Conservation (phyloP, 2,329 filamentous ascomycete genomes). For the Lecanosticta acicola region DNA sequence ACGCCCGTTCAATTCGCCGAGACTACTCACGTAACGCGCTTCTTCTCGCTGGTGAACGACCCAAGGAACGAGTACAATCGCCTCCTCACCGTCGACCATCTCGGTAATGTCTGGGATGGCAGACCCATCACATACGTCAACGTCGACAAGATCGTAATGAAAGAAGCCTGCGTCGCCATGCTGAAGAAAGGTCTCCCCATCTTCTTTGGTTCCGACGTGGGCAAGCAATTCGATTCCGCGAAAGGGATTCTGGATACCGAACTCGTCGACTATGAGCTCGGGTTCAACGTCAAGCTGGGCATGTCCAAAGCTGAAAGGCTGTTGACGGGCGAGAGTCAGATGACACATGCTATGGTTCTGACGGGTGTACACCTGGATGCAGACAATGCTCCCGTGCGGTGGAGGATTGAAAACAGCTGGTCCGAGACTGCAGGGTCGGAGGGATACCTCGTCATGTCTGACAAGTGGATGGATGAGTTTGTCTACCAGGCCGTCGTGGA, state of each 20-base stretch:
- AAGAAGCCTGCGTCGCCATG: conserved; percentile 69
- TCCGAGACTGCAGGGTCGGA: conserved; percentile 61
- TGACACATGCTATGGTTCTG: conserved; percentile 92
- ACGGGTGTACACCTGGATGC: conserved; percentile 75
- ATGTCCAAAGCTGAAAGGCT: conserved; percentile 73
- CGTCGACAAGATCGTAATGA: conserved; percentile 67
- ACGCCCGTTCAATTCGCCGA: conserved; percentile 68
- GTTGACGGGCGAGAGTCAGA: conserved; percentile 66
- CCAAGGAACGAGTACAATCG: conserved; percentile 69
- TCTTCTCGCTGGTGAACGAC: conserved; percentile 81
- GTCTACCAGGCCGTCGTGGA: conserved; percentile 84
- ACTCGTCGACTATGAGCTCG: conserved; percentile 72
- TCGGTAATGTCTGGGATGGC: conserved; percentile 77
- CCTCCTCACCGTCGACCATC: conserved; percentile 67
- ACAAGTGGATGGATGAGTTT: conserved; percentile 61
- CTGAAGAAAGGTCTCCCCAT: conserved; percentile 71
- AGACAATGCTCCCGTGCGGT: conserved; percentile 61
- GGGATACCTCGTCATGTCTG: conserved; percentile 87
- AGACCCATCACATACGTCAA: conserved; percentile 76
- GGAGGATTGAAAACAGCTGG: conserved; percentile 88
- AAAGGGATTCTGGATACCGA: conserved; percentile 75
- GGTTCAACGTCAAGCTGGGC: conserved; percentile 69
- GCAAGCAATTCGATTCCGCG: conserved; percentile 65
- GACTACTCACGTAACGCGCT: conserved; percentile 59
- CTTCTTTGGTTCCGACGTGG: conserved; percentile 86